Percentiles rank a stretch among this genome's conserved stretches.
phyloP scores from a whole-genome alignment of 306 rosid genomes.

The Pterocarpus santalinus region DNA sequence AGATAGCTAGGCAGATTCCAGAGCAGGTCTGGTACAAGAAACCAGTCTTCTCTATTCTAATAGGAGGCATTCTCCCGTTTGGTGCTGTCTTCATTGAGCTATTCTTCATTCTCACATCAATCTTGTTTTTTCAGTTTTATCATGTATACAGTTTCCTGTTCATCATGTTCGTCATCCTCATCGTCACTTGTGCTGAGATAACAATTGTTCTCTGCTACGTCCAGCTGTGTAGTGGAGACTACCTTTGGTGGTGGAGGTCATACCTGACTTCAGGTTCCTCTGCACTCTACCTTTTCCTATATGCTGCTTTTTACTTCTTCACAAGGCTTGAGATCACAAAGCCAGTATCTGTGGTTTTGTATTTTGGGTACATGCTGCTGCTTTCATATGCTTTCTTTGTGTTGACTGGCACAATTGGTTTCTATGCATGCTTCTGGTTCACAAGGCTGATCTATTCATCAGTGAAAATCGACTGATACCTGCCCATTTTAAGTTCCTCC shows the following conservation, averaged over 20 bases:
- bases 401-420: constrained; percentile 46
- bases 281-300: constrained; percentile 47
- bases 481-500: not conserved
- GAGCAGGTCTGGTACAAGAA: constrained; percentile 46
- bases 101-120: constrained; percentile 46
- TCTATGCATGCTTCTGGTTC: constrained; percentile 47
- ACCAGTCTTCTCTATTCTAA: constrained; percentile 20
- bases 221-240: constrained; percentile 45
- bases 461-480: constrained; percentile 40
- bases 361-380: constrained; percentile 46
- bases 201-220: constrained; percentile 42
- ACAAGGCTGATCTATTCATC: constrained; percentile 46
- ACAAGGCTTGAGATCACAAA: constrained; percentile 41
- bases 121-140: constrained; percentile 43
- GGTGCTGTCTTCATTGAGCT: constrained; percentile 46
- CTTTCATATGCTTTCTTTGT: constrained; percentile 44
- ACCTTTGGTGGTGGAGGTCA: constrained; percentile 50
- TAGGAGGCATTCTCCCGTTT: constrained; percentile 48
- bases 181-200: constrained; percentile 44
- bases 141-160: constrained; percentile 37
- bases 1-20: constrained; percentile 42
- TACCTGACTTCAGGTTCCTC: constrained; percentile 48
- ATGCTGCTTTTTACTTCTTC: constrained; percentile 41
- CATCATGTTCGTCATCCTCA: constrained; percentile 41
- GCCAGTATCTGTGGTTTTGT: constrained; percentile 37